A percentile compares a stretch with the other conserved stretches of the same genome.
phyloP scores from a whole-genome alignment of 169 alveolate species.

The Theileria sp. region DNA sequence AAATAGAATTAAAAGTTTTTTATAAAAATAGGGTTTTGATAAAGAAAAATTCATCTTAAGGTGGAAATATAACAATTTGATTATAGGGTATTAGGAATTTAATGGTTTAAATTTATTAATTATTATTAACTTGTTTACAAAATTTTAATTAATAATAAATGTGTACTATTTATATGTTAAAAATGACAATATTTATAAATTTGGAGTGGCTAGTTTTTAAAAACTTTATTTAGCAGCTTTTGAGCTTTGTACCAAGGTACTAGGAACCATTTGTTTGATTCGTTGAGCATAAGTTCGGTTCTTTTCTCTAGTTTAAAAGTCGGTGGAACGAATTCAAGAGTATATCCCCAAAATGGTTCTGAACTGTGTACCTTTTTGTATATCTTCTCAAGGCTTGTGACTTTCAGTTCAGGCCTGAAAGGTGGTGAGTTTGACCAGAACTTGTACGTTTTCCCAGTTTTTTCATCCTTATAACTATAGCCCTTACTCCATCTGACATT shows the following conservation, averaged over 20 bases:
- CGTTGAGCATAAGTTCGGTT: conserved; percentile 2
- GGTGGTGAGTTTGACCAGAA: neutral
- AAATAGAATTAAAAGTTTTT: neutral
- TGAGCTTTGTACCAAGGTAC: conserved; percentile 5
- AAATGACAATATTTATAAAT: neutral
- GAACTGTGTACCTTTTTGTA: conserved; percentile 31
- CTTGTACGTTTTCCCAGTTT: neutral
- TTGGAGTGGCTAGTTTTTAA: neutral
- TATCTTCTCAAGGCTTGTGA: conserved; percentile 41
- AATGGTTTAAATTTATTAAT: neutral
- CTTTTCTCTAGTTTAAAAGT: conserved; percentile 3
- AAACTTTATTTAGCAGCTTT: neutral
- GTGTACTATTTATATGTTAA: neutral
- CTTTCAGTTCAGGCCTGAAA: conserved; percentile 23
- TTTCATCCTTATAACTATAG: neutral
- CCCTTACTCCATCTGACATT: conserved; percentile 29
- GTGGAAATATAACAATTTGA: neutral
- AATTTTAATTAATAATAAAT: no score
- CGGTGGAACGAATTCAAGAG: conserved; percentile 22
- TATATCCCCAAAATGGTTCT: conserved; percentile 44
- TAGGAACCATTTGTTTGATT: neutral
- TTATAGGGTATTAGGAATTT: neutral
- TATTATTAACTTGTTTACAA: no score
- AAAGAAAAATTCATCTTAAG: neutral
- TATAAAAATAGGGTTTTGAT: neutral